Evolutionary conservation across 768 basidiomycete species (phyloP), one percentile per base, ranked within the genome.

Genomic region (Paxillus involutus): DNA sequence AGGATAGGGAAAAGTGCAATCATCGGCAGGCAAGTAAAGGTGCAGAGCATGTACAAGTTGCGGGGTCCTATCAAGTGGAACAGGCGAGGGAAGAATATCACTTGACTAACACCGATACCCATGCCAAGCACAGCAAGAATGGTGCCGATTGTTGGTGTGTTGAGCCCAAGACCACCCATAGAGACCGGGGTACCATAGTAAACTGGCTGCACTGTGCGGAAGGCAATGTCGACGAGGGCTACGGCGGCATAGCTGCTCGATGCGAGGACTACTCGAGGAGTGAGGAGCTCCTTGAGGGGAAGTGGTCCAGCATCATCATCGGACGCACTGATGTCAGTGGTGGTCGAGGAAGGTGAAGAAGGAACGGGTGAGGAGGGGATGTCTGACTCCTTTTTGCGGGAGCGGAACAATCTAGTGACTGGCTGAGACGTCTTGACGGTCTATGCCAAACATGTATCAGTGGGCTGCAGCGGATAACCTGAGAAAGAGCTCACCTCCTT

Each of bases 171-270:
- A 21, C 59, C 54, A n/a, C 58, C 59, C 37, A 61, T 43, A 16
- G 30, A 8, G 11, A 61, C 52, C 1, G 68, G 58, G 10, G 59
- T 63, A 19, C 56, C 52, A 29, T 56, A 57, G 43, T 60, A 67
- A 16, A 67, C 42, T 2, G 70, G 63, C 39, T 58, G 57, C 19
- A 71, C 48, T 7, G 84, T 80, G 40, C 79, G 80, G 59, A 79
- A 80, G 11, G 81, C 65, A 52, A 88, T 87, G 60, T 87, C 86
- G 47, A 85, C 72, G 16, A 86, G 70, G 6, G 84, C 79, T 26
- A 87, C 73, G 41, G 69, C 67, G 11, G 80, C 81, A 61, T 88
- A 89, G 62, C 86, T 87, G 13, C 71, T 66, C 6, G 79, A 77
- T 19, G 84, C 76, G 43, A 83, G 64, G 41, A 85, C 55, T 1